Evolutionary conservation across 768 basidiomycete species (phyloP), one percentile per base, ranked within the genome.

Genomic region (Kwoniella dendrophila): DNA sequence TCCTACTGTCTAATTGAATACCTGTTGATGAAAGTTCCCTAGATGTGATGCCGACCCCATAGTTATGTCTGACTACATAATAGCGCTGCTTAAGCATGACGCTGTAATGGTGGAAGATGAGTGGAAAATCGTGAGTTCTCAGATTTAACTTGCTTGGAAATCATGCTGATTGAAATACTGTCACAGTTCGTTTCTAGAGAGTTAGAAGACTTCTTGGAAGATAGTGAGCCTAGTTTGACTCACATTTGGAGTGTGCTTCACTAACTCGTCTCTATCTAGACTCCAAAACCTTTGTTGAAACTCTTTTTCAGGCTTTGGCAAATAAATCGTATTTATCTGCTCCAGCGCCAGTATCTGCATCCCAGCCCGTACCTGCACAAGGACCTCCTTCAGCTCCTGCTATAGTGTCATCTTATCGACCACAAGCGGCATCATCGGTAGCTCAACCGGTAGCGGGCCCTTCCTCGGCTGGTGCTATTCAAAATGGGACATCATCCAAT

Each of bases 31-130:
- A 48, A 22, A 20, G 32, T 11, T 10, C 24, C 57, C 51, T 66
- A 96, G 94, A 84, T 95, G 92, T 79, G 95, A 98, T 77, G 95
- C 95, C 41, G 95, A 98, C 76, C 93, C 95, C 30, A 86, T 87
- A 30, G 91, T 92, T 32, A 86, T 98, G 53, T 88, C 91, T 3
- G 92, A 97, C 76, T 98, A 97, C 78, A 88, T 97, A 69, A 85
- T 96, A 50, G 95, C 95, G 16, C 82, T 98, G 55, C 82, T 98
- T 61, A 92, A 92, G 78, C 91, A 94, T 77, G 90, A 91, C 80
- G 88, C 87, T 8, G 61, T 63, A 7, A 67, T 75, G 0, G 83
- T 89, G 3, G 89, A 93, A 75, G 78, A 80, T 24, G 90, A 94
- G 66, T 87, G 97, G 84, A 84, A 89, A 67, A 86, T 86, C 68